Evolutionary conservation across 2,329 filamentous ascomycete genomes (phyloP).

Genomic region (Arthrobotrys megalospora): DNA sequence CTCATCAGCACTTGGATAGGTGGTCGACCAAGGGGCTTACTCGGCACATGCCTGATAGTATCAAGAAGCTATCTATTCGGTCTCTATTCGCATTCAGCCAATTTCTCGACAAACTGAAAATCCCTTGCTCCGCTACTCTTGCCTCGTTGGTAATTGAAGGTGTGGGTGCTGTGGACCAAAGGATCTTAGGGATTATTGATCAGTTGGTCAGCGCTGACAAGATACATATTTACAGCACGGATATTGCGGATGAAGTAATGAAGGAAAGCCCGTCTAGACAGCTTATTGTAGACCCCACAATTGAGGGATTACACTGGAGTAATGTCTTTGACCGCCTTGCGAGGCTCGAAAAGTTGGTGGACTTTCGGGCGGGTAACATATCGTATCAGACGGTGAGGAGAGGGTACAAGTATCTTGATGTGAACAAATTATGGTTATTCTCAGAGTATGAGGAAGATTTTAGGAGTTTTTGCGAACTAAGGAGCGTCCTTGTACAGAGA

Average conservation of each 20-base stretch:
- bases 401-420: background rate
- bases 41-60: too few relatives aligned
- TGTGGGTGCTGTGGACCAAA: background rate
- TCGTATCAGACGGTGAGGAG: background rate
- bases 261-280: too few relatives aligned
- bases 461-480: too few relatives aligned
- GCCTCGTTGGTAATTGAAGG: constrained; percentile 11
- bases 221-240: constrained; percentile 13
- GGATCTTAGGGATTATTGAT: background rate
- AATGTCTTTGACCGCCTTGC: background rate
- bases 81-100: too few relatives aligned
- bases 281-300: too few relatives aligned
- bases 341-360: background rate
- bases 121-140: background rate
- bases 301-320: background rate
- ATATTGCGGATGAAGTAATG: background rate
- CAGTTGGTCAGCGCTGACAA: background rate
- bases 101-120: too few relatives aligned
- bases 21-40: too few relatives aligned
- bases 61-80: too few relatives aligned
- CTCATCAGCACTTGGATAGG: too few relatives aligned
- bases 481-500: too few relatives aligned
- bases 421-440: too few relatives aligned
- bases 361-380: background rate
- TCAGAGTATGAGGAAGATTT: too few relatives aligned